These are phyloP conservation scores for Heliophila coronopifolia DNA, from an alignment of 441 rosid species.

Conservation along the genomic window DNA sequence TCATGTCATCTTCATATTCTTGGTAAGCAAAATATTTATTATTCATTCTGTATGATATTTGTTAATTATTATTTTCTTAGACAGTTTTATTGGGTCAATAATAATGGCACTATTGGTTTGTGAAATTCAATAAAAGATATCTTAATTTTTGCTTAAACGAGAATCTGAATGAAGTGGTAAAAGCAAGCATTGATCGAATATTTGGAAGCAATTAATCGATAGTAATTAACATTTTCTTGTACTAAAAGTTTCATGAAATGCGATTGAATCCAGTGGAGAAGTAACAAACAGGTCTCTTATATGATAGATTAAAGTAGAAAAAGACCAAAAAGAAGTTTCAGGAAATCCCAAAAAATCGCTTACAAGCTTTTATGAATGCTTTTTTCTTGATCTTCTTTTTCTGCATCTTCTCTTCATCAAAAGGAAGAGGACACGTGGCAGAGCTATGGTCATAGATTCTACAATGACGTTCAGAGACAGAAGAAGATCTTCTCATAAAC, in stretches of 20 bases:
- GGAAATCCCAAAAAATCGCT: slow-evolving; percentile 58
- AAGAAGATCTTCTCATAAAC: slow-evolving; percentile 69
- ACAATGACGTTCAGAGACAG: slow-evolving; percentile 67
- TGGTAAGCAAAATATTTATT: background rate
- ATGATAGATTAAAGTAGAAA: background rate
- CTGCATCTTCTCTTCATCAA: slow-evolving; percentile 21
- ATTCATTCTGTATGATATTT: slow-evolving; percentile 1
- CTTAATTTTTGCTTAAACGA: background rate
- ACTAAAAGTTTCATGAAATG: slow-evolving; percentile 10
- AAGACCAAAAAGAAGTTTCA: slow-evolving; percentile 2
- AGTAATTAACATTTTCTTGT: background rate
- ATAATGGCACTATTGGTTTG: background rate
- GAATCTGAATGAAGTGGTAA: background rate
- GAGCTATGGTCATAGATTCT: slow-evolving; percentile 71
- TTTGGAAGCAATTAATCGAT: background rate
- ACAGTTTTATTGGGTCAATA: background rate
- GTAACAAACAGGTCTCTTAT: slow-evolving; percentile 14
- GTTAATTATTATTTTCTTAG: background rate
- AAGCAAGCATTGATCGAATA: background rate
- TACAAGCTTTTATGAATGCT: slow-evolving; percentile 66
- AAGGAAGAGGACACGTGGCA: slow-evolving; percentile 36
- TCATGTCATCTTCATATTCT: background rate
- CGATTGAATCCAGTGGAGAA: background rate
- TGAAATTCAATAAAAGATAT: background rate
- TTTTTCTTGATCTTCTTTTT: slow-evolving; percentile 36